Conservation (phyloP, 2,329 filamentous ascomycete genomes). For the Colletotrichum sp. region DNA sequence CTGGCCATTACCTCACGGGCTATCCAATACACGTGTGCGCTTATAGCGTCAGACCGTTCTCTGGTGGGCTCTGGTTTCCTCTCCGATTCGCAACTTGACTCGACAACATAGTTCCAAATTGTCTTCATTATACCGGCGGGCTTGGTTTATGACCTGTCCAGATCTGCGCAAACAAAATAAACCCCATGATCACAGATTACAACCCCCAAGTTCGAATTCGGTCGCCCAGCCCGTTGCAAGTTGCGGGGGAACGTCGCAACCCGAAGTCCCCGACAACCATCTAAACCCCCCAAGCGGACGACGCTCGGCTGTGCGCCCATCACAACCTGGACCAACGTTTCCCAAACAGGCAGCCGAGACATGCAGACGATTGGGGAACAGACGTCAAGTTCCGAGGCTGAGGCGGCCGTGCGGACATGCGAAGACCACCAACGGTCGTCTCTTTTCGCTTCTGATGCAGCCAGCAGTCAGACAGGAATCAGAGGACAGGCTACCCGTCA, state of each 20-base stretch:
- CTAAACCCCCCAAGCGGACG: not conserved
- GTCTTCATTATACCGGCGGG: not conserved
- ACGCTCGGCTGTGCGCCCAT: not conserved
- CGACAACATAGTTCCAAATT: not conserved
- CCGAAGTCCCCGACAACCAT: not conserved
- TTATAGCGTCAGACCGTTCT: not conserved
- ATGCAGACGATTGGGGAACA: not conserved
- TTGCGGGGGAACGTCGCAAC: conserved; percentile 2
- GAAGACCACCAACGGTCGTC: not conserved
- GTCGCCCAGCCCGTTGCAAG: not conserved
- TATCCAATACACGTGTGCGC: not conserved
- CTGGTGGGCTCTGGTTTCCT: not conserved
- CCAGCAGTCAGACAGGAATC: not conserved
- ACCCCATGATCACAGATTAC: not conserved
- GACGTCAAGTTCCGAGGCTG: conserved; percentile 1
- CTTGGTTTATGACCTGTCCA: not conserved
- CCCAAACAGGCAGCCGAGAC: not conserved
- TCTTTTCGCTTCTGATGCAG: conserved; percentile 1
- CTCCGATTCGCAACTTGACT: not conserved
- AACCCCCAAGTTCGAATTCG: not conserved
- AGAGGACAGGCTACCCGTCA: not conserved
- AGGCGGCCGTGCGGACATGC: not conserved
- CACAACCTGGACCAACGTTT: not conserved
- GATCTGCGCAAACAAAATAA: not conserved
- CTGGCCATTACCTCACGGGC: not conserved